Percentiles rank a stretch among this genome's conserved stretches.
Conservation (phyloP, 352 stramenopile species). For the Phytophthora boehmeriae region DNA sequence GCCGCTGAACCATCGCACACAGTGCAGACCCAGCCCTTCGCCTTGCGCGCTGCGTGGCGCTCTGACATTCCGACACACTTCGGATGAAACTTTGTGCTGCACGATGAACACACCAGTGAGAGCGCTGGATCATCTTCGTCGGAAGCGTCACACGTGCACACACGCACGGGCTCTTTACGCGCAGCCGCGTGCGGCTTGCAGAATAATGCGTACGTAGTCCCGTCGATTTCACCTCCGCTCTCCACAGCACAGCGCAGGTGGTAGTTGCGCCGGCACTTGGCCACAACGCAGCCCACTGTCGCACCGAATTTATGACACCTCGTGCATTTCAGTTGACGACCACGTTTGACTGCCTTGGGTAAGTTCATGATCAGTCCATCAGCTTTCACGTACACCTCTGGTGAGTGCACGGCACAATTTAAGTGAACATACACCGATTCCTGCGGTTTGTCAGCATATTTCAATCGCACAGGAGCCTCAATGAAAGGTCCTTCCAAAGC, state of each 20-base stretch:
- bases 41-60: slow-evolving; percentile 57
- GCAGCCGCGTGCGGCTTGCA: slow-evolving; percentile 68
- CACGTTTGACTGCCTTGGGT: slow-evolving; percentile 74
- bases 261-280: slow-evolving; percentile 81
- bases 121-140: slow-evolving; percentile 51
- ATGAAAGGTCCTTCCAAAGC: slow-evolving; percentile 74
- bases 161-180: slow-evolving; percentile 40
- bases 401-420: slow-evolving; percentile 83
- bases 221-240: slow-evolving; percentile 73
- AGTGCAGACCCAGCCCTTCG: slow-evolving; percentile 49
- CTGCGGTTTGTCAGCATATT: slow-evolving; percentile 69
- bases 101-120: slow-evolving; percentile 66
- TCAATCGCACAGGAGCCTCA: slow-evolving; percentile 73
- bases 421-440: slow-evolving; percentile 81
- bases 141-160: slow-evolving; percentile 54
- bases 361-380: slow-evolving; percentile 86
- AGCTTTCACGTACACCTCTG: slow-evolving; percentile 82
- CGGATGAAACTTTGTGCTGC: slow-evolving; percentile 71
- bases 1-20: slow-evolving; percentile 33
- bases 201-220: slow-evolving; percentile 74
- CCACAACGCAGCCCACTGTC: slow-evolving; percentile 77
- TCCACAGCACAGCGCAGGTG: slow-evolving; percentile 81
- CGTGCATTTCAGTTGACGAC: slow-evolving; percentile 77
- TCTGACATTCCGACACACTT: slow-evolving; percentile 86
- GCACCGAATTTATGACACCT: slow-evolving; percentile 70